phyloP scores from a whole-genome alignment of 1,284 basidiomycete genomes.

The Pseudozyma sp. region DNA sequence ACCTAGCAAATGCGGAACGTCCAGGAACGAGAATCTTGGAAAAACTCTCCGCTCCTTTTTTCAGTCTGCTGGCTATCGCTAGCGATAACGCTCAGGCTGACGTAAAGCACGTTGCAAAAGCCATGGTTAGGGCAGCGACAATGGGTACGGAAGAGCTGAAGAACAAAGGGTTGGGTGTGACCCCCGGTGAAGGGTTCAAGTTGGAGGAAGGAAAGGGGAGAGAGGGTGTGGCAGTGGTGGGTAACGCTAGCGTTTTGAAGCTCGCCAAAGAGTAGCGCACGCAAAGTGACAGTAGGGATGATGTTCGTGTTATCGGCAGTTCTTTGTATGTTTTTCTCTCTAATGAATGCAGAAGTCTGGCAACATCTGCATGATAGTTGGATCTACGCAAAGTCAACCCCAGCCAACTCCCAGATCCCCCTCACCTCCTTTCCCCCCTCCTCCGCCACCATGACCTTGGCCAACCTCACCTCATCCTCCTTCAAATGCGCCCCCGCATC shows the following conservation, averaged over 20 bases:
- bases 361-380: not conserved
- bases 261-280: slow-evolving; percentile 9
- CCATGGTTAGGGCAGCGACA: slow-evolving; percentile 38
- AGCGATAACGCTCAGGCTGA: slow-evolving; percentile 13
- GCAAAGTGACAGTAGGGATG: too few relatives aligned
- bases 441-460: slow-evolving; percentile 22
- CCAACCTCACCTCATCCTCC: slow-evolving; percentile 55
- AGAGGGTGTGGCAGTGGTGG: slow-evolving; percentile 7
- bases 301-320: too few relatives aligned
- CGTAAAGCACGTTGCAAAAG: slow-evolving; percentile 30
- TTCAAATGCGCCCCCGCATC: slow-evolving; percentile 65
- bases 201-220: slow-evolving; percentile 2
- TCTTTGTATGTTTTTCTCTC: too few relatives aligned
- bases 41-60: slow-evolving; percentile 7
- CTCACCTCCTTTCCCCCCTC: not conserved
- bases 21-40: slow-evolving; percentile 69
- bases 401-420: slow-evolving; percentile 30
- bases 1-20: slow-evolving; percentile 70
- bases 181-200: slow-evolving; percentile 18
- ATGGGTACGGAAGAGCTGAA: slow-evolving; percentile 22
- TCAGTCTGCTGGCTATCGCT: slow-evolving; percentile 12
- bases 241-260: slow-evolving; percentile 14
- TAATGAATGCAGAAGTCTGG: too few relatives aligned
- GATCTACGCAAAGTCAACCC: slow-evolving; percentile 17
- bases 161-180: not conserved